These are phyloP conservation scores for Cladosporium cucumerinum DNA, from an alignment of 2,329 filamentous ascomycete genomes.

Conservation along the genomic window DNA sequence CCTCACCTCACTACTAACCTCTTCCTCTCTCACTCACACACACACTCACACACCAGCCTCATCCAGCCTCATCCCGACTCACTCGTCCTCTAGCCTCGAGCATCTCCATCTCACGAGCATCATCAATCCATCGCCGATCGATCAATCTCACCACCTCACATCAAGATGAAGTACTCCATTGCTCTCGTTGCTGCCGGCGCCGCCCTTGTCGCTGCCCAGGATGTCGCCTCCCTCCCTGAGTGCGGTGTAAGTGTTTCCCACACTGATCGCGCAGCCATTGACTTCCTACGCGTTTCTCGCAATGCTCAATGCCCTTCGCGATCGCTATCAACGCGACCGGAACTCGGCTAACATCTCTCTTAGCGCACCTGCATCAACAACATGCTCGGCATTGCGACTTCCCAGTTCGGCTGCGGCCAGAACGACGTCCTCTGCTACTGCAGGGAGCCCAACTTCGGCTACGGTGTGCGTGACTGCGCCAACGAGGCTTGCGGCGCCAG, in stretches of 20 bases:
- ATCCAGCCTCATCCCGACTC: constrained; percentile 1
- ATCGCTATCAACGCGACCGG: neutral
- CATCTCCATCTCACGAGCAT: constrained; percentile 4
- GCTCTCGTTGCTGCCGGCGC: constrained; percentile 32
- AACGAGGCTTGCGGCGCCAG: constrained; percentile 32
- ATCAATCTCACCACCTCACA: constrained; percentile 4
- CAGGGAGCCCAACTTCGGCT: constrained; percentile 35
- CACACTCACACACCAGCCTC: neutral
- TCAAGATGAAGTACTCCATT: constrained; percentile 35
- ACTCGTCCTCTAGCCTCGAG: constrained; percentile 1
- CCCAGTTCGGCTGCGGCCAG: constrained; percentile 30
- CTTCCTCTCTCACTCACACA: neutral
- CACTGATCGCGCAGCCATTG: neutral
- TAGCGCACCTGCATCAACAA: constrained; percentile 37
- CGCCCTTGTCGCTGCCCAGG: constrained; percentile 34
- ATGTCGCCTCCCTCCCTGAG: constrained; percentile 29
- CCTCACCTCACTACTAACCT: neutral
- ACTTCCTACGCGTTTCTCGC: neutral
- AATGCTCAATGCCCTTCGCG: neutral
- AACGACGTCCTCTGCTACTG: constrained; percentile 38
- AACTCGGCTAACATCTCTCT: constrained; percentile 4
- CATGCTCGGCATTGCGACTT: constrained; percentile 34
- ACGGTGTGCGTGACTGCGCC: constrained; percentile 40
- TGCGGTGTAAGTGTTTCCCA: constrained; percentile 35
- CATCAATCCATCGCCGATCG: constrained; percentile 12